Evolutionary conservation across 176 grass and related monocot genomes (phyloP), one percentile per base, ranked within the genome.

Genomic region (Oropetium thomaeum): DNA sequence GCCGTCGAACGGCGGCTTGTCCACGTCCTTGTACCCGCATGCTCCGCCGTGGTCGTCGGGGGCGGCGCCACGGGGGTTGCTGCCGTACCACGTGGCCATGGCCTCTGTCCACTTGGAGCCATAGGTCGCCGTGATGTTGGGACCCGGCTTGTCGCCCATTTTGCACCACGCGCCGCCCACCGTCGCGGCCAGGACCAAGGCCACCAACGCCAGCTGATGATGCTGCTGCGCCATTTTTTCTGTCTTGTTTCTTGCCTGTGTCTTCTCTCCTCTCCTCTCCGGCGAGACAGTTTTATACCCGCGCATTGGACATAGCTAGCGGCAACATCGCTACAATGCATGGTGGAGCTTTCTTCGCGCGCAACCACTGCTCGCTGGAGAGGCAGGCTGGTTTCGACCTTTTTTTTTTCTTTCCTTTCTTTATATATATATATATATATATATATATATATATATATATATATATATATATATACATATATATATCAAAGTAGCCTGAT

Each of bases 1-100:
- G 73, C 83, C 53, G 10, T 53, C 29, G 58, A 83, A 86, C 16
- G 88, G 88, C 10, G 79, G 52, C 61, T 74, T 66, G 29, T 83
- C 72, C 38, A 90, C 88, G 62, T 83, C 81, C 73, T 86, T 86
- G 62, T 75, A 86, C 44, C 88, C 88, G 64, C 88, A 90, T 8
- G 67, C 88, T 30, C 88, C 88, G 37, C 83, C 84, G 4, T 79
- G 88, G 73, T 87, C 89, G 16, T 82, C 72, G 0, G 78, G 74
- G 1, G 84, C 89, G 10, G 82, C 67, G 7, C 89, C 85, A 3
- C 43, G 63, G 0, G 89, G 85, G 31, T 73, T 47, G 1, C 85
- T 55, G 1, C 89, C 89, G 17, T 92, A 92, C 78, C 78, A 92
- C 4, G 85, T 92, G 12, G 68, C 89, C 38, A 57, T 87, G 4